These are phyloP conservation scores for Xylariaceae sp. DNA, from an alignment of 2,329 filamentous ascomycete species.

Conservation along the genomic window DNA sequence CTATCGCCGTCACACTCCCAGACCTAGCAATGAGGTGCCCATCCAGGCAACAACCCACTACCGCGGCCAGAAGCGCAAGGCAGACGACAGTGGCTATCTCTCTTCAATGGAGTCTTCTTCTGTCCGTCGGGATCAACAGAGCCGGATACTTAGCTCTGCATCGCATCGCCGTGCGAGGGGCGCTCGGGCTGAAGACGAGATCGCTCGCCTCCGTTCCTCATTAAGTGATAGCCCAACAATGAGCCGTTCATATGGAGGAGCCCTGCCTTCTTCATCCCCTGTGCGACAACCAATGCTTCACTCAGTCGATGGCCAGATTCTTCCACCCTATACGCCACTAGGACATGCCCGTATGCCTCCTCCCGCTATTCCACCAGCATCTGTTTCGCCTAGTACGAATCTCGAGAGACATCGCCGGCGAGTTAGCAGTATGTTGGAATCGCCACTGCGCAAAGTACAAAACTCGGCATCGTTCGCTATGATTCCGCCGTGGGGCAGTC, in stretches of 20 bases:
- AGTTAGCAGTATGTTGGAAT: slow-evolving; percentile 70
- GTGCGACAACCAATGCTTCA: slow-evolving; percentile 52
- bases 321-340: slow-evolving; percentile 76
- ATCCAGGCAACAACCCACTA: too few relatives aligned
- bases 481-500: slow-evolving; percentile 57
- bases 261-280: slow-evolving; percentile 64
- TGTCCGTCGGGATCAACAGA: slow-evolving; percentile 64
- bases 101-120: slow-evolving; percentile 95
- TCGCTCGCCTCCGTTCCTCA: slow-evolving; percentile 85
- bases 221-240: slow-evolving; percentile 90
- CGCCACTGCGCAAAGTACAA: slow-evolving; percentile 51
- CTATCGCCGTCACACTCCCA: slow-evolving; percentile 71
- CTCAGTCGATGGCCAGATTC: slow-evolving; percentile 61
- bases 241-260: slow-evolving; percentile 50
- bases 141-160: slow-evolving; percentile 74
- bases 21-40: too few relatives aligned
- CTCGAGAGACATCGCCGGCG: slow-evolving; percentile 81
- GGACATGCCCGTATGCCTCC: slow-evolving; percentile 56
- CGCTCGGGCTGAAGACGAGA: slow-evolving; percentile 91
- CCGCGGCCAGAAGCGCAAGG: slow-evolving; percentile 70
- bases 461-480: slow-evolving; percentile 41
- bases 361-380: slow-evolving; percentile 58
- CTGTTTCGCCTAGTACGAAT: slow-evolving; percentile 90
- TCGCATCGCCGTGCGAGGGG: slow-evolving; percentile 70
- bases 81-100: slow-evolving; percentile 87